Evolutionary conservation across 495 filamentous ascomycete genomes (phyloP).

Genomic region (Aspergillus incahuasiensis): DNA sequence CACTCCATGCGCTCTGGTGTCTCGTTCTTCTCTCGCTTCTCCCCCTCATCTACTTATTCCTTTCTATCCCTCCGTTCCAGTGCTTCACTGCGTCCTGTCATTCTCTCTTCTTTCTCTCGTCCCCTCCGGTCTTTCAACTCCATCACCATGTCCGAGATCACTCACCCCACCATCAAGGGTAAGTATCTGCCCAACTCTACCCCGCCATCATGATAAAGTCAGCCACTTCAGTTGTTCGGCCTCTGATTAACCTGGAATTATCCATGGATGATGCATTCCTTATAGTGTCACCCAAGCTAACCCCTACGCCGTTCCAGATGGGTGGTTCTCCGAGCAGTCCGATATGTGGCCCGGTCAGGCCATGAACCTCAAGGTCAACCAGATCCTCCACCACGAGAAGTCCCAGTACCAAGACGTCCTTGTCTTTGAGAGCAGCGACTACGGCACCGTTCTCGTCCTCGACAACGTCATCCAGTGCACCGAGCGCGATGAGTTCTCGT

Average conservation of each 20-base stretch:
- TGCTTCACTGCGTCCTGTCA: slow-evolving; percentile 21
- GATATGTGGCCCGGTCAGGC: slow-evolving; percentile 99
- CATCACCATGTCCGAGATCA: slow-evolving; percentile 51
- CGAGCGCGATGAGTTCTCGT: slow-evolving; percentile 96
- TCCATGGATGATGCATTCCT: not conserved
- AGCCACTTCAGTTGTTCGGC: slow-evolving; percentile 2
- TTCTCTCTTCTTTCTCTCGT: slow-evolving; percentile 10
- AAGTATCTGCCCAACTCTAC: slow-evolving; percentile 25
- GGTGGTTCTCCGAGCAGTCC: slow-evolving; percentile 98
- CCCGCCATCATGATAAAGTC: slow-evolving; percentile 16
- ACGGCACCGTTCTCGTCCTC: slow-evolving; percentile 94
- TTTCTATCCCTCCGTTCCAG: slow-evolving; percentile 13
- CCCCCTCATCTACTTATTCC: slow-evolving; percentile 13
- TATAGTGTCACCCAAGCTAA: not conserved
- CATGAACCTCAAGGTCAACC: slow-evolving; percentile 97
- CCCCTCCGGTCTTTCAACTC: slow-evolving; percentile 18
- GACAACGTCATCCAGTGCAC: slow-evolving; percentile 99
- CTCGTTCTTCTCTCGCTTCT: slow-evolving; percentile 18
- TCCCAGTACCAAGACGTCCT: slow-evolving; percentile 98
- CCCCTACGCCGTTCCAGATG: slow-evolving; percentile 58
- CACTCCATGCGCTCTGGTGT: slow-evolving; percentile 24
- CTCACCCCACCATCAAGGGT: slow-evolving; percentile 60
- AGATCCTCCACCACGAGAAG: slow-evolving; percentile 98
- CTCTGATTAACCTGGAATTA: not conserved
- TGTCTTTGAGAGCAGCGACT: slow-evolving; percentile 94